Percentiles rank a stretch among this genome's conserved stretches.
Evolutionary conservation across 2,329 filamentous ascomycete species (phyloP).

Genomic region (Penicillium italicum): DNA sequence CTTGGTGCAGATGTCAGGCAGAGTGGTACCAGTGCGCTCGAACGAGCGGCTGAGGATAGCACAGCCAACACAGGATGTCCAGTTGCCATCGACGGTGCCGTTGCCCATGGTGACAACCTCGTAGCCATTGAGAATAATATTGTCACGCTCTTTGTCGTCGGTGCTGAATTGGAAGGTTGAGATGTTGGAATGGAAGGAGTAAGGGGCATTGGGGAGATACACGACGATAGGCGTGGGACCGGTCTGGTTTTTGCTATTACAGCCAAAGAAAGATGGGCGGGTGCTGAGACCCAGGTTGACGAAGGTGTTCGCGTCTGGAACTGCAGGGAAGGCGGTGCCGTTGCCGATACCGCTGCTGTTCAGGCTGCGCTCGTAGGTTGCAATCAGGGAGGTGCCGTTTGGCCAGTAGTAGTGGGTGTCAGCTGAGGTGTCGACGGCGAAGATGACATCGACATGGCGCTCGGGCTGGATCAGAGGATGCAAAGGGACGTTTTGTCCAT

Average conservation of each 20-base stretch:
- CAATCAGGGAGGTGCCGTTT: constrained; percentile 70
- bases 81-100: constrained; percentile 66
- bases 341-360: constrained; percentile 57
- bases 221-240: constrained; percentile 64
- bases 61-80: constrained; percentile 83
- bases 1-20: constrained; percentile 67
- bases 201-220: constrained; percentile 84
- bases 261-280: constrained; percentile 76
- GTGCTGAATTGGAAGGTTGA: constrained; percentile 71
- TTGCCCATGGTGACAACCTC: constrained; percentile 81
- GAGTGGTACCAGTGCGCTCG: constrained; percentile 62
- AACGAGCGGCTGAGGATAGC: constrained; percentile 77
- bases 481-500: constrained; percentile 74
- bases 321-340: constrained; percentile 65
- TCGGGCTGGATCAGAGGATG: constrained; percentile 71
- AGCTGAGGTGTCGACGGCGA: constrained; percentile 73
- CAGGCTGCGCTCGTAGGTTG: constrained; percentile 66
- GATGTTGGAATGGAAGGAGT: constrained; percentile 70
- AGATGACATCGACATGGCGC: constrained; percentile 74
- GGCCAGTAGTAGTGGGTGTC: constrained; percentile 69
- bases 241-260: constrained; percentile 63
- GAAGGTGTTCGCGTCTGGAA: constrained; percentile 74
- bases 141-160: constrained; percentile 63
- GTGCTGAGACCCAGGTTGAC: constrained; percentile 72
- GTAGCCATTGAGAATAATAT: constrained; percentile 82